These are phyloP conservation scores for Margaritispora aquatica DNA, from an alignment of 495 filamentous ascomycete genomes.

Conservation along the genomic window DNA sequence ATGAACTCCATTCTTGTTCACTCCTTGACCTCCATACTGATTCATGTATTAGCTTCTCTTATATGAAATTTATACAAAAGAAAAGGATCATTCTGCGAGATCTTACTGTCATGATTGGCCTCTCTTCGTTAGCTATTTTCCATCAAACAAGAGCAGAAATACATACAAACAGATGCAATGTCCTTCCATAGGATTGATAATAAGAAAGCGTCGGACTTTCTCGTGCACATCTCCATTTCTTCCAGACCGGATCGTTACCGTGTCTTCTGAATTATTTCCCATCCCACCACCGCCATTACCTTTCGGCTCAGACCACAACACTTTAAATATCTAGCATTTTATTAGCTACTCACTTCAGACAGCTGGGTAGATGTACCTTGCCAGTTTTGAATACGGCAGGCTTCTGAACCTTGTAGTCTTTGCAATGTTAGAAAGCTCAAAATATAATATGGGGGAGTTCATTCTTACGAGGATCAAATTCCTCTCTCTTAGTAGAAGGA, in stretches of 20 bases:
- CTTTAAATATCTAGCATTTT: slow-evolving; percentile 7
- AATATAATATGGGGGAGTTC: background rate
- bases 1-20: slow-evolving; percentile 1
- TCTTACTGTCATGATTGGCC: background rate
- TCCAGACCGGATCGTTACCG: background rate
- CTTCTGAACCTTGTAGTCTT: background rate
- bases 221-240: background rate
- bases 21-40: slow-evolving; percentile 2
- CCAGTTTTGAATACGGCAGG: background rate
- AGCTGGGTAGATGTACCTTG: background rate
- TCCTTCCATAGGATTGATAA: slow-evolving; percentile 9
- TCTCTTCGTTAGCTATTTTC: background rate
- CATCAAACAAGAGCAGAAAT: background rate
- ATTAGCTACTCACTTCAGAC: background rate
- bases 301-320: slow-evolving; percentile 9
- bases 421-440: background rate
- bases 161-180: slow-evolving; percentile 16
- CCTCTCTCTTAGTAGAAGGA: background rate
- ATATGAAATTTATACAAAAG: background rate
- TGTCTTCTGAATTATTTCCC: background rate
- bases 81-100: too few relatives aligned
- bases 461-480: background rate
- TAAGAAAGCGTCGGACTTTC: slow-evolving; percentile 18
- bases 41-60: background rate
- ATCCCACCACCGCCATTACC: background rate